Base-by-base conservation (phyloP, 1,284 basidiomycete genomes). In the Puccinia brachypodii region DNA sequence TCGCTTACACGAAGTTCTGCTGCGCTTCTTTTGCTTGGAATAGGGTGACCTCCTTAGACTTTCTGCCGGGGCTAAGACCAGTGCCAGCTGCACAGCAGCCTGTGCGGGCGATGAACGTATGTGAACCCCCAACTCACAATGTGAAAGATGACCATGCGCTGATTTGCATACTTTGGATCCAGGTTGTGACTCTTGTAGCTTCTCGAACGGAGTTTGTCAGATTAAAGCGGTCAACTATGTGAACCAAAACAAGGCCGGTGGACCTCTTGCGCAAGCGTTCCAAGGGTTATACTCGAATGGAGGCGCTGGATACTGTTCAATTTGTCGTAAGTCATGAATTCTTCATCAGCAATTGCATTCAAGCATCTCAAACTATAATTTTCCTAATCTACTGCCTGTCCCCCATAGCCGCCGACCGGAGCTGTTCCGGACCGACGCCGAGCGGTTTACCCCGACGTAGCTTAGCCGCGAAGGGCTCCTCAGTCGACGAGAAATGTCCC, bases 121-220 rank as follows among this genome's bases (percentile, higher is more conserved):
- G 50, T 58, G n/a, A 31, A 6, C 36, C 19, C 14, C 25, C 38
- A n/a, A n/a, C n/a, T n/a, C n/a, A n/a, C 7, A 38, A 3, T 22
- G 33, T 22, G 11, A 0, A 56, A 31, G 3, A 56, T 1, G n/a
- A 38, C 13, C 4, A 9, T n/a, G 25, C 28, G 53, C 28, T 28
- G 44, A 31, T 50, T 33, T 71, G 3, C n/a, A n/a, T 68, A 14
- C 11, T 68, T 36, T 19, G n/a, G 28, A n/a, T n/a, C n/a, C 13
- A 74, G 72, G 72, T 14, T 74, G 72, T 60, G 50, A 19, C 31
- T 74, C 72, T 22, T n/a, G 36, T 11, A 74, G 33, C n/a, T 74
- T 74, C 40, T 8, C 19, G 6, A 31, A 13, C n/a, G 36, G 33
- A 14, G 13, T 0, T 25, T 74, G 72, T 38, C 31, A 16, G 0